Base-by-base conservation (phyloP, 83 land plant genomes). In the Isoetes engelmannii region DNA sequence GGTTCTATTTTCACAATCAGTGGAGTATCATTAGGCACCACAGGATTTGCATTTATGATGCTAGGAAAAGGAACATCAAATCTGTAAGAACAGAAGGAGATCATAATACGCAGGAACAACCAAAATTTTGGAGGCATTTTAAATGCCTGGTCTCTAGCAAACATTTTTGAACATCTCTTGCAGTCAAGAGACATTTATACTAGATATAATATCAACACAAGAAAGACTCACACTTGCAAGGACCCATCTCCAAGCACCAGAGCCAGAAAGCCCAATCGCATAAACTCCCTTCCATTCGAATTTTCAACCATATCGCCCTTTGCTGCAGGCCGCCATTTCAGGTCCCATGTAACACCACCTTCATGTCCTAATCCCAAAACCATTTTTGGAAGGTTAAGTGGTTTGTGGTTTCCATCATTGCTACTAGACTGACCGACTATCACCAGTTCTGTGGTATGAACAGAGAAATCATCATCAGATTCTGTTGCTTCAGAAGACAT, bases 301-400 rank as follows among this genome's bases (percentile, higher is more conserved):
- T 53, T 28, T 61, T 71, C 66, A 44, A 49, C 44, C 12, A 50
- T 13, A 37, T 28, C 59, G 58, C n/a, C 37, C 51, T 46, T 69
- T 58, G 45, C 63, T 10, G 13, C 58, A 45, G 99, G 99, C 61
- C 72, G 80, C 99, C 99, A 90, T 77, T 95, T 95, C 51, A 84
- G 78, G 86, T 95, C 99, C 93, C 97, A 95, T 41, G 89, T 81
- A 71, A 95, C 87, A 69, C 78, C 90, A 65, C 93, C 99, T 76
- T 90, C 86, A 77, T 95, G 99, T 41, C 81, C 93, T 44, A 95
- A 50, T 64, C 90, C 90, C 21, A 95, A 48, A 13, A 88, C 86
- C 69, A 88, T 67, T 64, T 86, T 77, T 15, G 99, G 90, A 20
- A 81, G 58, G 13, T 64, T 15, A 7, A 7, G 49, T 28, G 8